These are phyloP conservation scores for Fomitopsis serialis DNA, from an alignment of 768 basidiomycete genomes.

Conservation along the genomic window DNA sequence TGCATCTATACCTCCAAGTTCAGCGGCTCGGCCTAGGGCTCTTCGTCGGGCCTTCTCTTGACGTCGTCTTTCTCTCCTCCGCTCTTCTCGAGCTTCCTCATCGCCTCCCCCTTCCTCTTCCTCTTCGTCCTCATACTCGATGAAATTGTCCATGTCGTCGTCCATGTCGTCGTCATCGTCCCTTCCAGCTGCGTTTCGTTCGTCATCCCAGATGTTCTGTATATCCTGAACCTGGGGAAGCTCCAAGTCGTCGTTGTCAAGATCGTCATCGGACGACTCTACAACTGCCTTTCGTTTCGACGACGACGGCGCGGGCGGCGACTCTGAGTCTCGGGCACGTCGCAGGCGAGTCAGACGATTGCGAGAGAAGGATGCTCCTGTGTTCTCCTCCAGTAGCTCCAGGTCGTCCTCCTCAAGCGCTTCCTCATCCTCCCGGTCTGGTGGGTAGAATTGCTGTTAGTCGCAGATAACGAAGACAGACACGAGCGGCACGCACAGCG, in stretches of 20 bases:
- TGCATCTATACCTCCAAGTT: slow-evolving; percentile 76
- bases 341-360: slow-evolving; percentile 66
- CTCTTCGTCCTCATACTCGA: slow-evolving; percentile 75
- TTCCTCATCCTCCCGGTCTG: slow-evolving; percentile 52
- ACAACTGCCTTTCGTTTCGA: slow-evolving; percentile 55
- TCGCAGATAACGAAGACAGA: slow-evolving; percentile 10
- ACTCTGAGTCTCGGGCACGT: slow-evolving; percentile 67
- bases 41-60: slow-evolving; percentile 64
- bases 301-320: slow-evolving; percentile 57
- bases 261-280: slow-evolving; percentile 76
- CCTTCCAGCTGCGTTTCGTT: slow-evolving; percentile 38
- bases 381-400: slow-evolving; percentile 80
- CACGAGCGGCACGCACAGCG: slow-evolving; percentile 39
- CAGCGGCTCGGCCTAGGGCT: slow-evolving; percentile 61
- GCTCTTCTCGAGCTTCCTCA: slow-evolving; percentile 71
- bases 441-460: neutral
- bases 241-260: slow-evolving; percentile 48
- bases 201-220: slow-evolving; percentile 85
- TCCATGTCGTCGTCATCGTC: slow-evolving; percentile 61
- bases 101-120: slow-evolving; percentile 55
- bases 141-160: slow-evolving; percentile 74
- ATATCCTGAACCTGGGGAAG: slow-evolving; percentile 52
- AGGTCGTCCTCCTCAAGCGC: slow-evolving; percentile 81
- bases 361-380: slow-evolving; percentile 61
- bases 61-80: slow-evolving; percentile 60